phyloP scores from a whole-genome alignment of 2,329 filamentous ascomycete species.

The Pseudopithomyces maydicus region DNA sequence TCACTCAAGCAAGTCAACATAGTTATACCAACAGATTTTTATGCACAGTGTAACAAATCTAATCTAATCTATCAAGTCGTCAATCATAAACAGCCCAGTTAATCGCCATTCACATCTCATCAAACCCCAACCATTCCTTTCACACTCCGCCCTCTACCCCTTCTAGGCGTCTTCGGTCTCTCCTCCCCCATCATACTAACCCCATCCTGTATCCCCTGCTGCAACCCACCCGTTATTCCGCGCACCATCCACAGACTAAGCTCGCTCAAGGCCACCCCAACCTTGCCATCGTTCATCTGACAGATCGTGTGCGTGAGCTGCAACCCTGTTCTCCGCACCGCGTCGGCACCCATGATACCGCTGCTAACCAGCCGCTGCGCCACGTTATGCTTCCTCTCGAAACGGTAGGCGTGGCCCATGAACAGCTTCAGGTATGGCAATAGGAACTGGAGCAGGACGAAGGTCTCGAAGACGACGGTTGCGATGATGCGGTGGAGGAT shows the following conservation, averaged over 20 bases:
- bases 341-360: conserved; percentile 59
- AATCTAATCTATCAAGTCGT: too few relatives aligned
- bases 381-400: conserved; percentile 70
- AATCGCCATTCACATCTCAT: background rate
- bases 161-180: conserved; percentile 5
- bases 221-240: conserved; percentile 68
- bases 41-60: too few relatives aligned
- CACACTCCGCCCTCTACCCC: conserved; percentile 11
- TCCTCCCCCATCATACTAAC: conserved; percentile 52
- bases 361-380: conserved; percentile 62
- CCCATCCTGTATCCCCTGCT: conserved; percentile 65
- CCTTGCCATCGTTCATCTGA: conserved; percentile 66
- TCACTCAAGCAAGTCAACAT: too few relatives aligned
- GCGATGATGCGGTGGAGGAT: conserved; percentile 65
- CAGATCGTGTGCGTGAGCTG: conserved; percentile 61
- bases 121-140: background rate
- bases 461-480: conserved; percentile 60
- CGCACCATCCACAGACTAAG: conserved; percentile 66
- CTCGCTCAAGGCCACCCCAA: conserved; percentile 64
- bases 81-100: too few relatives aligned
- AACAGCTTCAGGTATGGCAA: conserved; percentile 65
- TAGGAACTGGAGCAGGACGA: conserved; percentile 64
- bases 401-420: conserved; percentile 60
- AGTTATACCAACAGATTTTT: too few relatives aligned
- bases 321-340: conserved; percentile 58